phyloP scores from a whole-genome alignment of 2,329 filamentous ascomycete genomes.

The Epichloe aotearoae region DNA sequence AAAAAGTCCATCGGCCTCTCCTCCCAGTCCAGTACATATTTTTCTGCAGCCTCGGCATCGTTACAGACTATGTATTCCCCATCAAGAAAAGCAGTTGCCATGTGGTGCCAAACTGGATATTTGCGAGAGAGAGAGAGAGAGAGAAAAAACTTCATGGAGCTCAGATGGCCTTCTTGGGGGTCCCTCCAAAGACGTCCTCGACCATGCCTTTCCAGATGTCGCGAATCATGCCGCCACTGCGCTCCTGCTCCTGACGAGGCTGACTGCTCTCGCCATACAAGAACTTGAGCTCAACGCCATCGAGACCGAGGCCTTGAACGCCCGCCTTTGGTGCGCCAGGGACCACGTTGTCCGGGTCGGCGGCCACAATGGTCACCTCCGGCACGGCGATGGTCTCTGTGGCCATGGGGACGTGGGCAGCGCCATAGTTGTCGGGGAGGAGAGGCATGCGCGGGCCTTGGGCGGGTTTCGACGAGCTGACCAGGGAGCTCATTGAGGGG shows the following conservation, averaged over 20 bases:
- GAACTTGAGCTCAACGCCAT: constrained; percentile 43
- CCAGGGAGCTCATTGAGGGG: constrained; percentile 28
- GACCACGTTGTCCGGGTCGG: constrained; percentile 39
- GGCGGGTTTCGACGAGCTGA: constrained; percentile 19
- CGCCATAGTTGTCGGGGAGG: constrained; percentile 43
- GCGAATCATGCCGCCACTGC: constrained; percentile 34
- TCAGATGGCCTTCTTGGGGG: constrained; percentile 9
- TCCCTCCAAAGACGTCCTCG: constrained; percentile 29
- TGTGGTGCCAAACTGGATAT: not conserved
- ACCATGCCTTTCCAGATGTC: constrained; percentile 44
- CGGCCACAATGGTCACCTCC: constrained; percentile 42
- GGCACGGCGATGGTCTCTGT: constrained; percentile 28
- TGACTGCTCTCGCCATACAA: constrained; percentile 24
- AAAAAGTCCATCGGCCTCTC: not conserved
- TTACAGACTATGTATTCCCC: not conserved
- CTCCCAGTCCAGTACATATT: no score
- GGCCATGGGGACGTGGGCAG: constrained; percentile 29
- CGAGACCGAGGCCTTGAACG: constrained; percentile 44
- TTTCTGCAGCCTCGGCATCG: not conserved
- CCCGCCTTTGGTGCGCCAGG: constrained; percentile 39
- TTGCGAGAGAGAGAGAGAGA: no score
- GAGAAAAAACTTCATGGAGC: not conserved
- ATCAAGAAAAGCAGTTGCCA: constrained; percentile 3
- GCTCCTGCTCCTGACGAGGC: constrained; percentile 16
- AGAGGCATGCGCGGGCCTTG: constrained; percentile 41